Base-by-base conservation (phyloP, 352 stramenopile species). In the Phytophthora niederhauseri region DNA sequence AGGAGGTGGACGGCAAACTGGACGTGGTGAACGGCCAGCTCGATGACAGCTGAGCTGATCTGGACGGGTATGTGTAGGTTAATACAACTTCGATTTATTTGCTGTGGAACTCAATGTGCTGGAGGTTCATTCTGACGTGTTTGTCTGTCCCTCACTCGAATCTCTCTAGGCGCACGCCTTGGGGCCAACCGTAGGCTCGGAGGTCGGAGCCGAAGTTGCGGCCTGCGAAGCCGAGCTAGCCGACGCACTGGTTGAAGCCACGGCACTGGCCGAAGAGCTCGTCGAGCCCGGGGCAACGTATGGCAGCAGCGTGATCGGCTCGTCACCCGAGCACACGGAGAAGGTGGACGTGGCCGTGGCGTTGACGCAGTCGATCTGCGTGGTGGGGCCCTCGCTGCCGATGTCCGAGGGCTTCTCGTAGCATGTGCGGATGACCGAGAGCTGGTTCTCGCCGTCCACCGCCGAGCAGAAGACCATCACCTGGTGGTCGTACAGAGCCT, bases 381-480 rank as follows among this genome's bases (percentile, higher is more conserved):
- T 74, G 34, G 76, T 84, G 43, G 80, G 78, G 6, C 78, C 78
- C 6, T 76, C 61, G 7, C 64, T 68, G 19, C 59, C 61, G 19
- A 77, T 75, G 34, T 66, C 41, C 20, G 34, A 30, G 14, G 79
- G 72, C 51, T 87, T 87, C 43, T 77, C 66, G 64, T 81, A 90
- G 69, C 85, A 93, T 60, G 85, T 91, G 56, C 85, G 85, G 48
- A 93, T 78, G 52, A 83, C 80, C 31, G 80, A 82, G 48, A 94
- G 81, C 54, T 85, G 81, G 78, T 92, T 92, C 38, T 73, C 66
- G 6, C 73, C 79, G 31, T 89, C 73, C 7, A 76, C 66, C 31
- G 63, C 76, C 45, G 84, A 91, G 79, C 86, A 94, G 20, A 91
- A 73, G 4, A 94, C 76, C 56, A 90, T 84, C 15, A 92, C 76